Evolutionary conservation across 495 filamentous ascomycete species (phyloP), one percentile per base, ranked within the genome.

Genomic region (Friedmanniomyces endolithicus): DNA sequence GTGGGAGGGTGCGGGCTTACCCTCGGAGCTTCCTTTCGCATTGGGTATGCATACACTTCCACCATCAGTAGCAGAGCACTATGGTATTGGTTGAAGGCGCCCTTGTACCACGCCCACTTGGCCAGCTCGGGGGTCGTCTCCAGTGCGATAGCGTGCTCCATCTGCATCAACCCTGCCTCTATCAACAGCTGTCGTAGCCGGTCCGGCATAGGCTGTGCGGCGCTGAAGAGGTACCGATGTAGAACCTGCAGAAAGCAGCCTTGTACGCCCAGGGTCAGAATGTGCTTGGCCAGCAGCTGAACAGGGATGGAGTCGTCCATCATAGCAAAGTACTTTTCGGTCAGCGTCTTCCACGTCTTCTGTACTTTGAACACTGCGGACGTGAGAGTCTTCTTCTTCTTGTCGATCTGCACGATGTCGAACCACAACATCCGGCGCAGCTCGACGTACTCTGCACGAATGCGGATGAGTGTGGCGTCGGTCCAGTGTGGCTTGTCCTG

Each of bases 371-470:
- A 65, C 14, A 86, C 66, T 34, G 82, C 65, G 0, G 73, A 69
- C 2, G 75, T 76, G 20, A 82, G 65, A 27, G 72, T 77, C 31
- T 78, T 80, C 64, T 78, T 76, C 58, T 75, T 75, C 40, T 70
- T 69, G 59, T 84, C 79, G n/a, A 86, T 67, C 48, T 75, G 73
- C 23, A 75, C 71, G 33, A 82, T 72, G 58, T 86, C 81, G 14
- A 75, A 63, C 77, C 80, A 85, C 63, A 85, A 72, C 29, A 70
- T 67, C 9, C 85, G 77, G 63, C 81, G 78, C 74, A 87, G 25
- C 64, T 88, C 83, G 62, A 82, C 83, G 62, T 79, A 77, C 63
- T 87, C 82, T 59, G 85, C 83, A 6, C 83, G 77, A 55, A 88
- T 83, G 3, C 79, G 66, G 0, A 79, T 64, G 31, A 86, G 68